Base-by-base conservation (phyloP, 2,329 filamentous ascomycete species). In the Clarireedia sp. region DNA sequence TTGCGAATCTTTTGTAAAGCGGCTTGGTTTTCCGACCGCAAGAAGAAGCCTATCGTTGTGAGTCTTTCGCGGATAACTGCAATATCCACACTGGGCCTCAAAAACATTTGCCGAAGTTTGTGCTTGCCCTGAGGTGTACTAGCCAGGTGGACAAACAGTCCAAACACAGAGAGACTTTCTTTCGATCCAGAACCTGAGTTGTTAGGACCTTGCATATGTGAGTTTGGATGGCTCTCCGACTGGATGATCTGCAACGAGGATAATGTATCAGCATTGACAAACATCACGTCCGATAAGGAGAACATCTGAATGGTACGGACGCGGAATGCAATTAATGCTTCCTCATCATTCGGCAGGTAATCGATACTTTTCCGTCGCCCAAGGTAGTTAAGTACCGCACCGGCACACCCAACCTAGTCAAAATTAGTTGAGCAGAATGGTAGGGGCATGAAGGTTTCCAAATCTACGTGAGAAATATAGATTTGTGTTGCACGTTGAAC, bases 181-280 rank as follows among this genome's bases (percentile, higher is more conserved):
- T 92, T 96, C 0, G 80, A 79, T 19, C 80, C 84, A 1, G 79
- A 82, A 24, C 75, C 78, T 29, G 76, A 75, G 60, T 75, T 80
- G 6, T 77, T 79, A 2, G 83, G 81, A 0, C 87, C 87, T 71
- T 87, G 85, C 63, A 85, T 87, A 59, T 92, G 87, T 48, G 81
- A 84, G 65, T 90, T 90, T 4, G 89, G 91, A 68, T 95, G 90
- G 10, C 81, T 81, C 68, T 96, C 91, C 1, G 86, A 83, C 54
- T 87, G 85, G 24, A 96, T 76, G 26, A 99, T 89, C 64, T 96
- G 92, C 8, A 99, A 78, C 1, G 90, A 90, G 14, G 82, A 72
- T 43, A 97, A 73, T 0, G 91, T 88, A 66, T 96, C 90, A 2
- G 80, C 74, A 62, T 89, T 94, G 62, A 96, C 76, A 64, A 94